phyloP scores from a whole-genome alignment of 2,329 filamentous ascomycete species.

The Claviceps sp. region DNA sequence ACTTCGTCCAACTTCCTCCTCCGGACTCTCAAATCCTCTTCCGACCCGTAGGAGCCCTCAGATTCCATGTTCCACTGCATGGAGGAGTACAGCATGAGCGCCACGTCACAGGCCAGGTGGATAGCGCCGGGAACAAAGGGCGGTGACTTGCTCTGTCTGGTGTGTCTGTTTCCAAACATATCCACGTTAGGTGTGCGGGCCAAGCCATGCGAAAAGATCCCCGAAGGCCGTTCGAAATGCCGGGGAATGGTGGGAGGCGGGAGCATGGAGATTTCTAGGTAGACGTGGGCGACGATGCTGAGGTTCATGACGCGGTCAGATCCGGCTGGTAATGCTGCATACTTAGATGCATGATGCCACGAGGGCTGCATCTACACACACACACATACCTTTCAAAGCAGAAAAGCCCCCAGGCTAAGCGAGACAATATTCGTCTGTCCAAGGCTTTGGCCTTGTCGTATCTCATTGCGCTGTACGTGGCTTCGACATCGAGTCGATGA shows the following conservation, averaged over 20 bases:
- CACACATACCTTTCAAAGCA: conserved; percentile 10
- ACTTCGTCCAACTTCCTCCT: conserved; percentile 1
- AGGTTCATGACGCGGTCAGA: neutral
- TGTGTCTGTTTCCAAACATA: conserved; percentile 5
- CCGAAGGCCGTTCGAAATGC: conserved; percentile 4
- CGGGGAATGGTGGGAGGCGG: conserved; percentile 5
- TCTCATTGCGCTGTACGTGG: conserved; percentile 1
- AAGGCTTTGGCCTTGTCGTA: neutral
- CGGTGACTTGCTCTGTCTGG: neutral
- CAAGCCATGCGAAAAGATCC: neutral
- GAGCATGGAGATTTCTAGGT: conserved; percentile 7
- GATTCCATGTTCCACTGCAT: conserved; percentile 7
- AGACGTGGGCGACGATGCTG: conserved; percentile 8
- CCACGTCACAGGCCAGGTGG: conserved; percentile 7
- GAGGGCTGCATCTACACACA: neutral
- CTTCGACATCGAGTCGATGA: conserved; percentile 5
- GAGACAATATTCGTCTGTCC: conserved; percentile 5
- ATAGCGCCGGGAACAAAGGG: conserved; percentile 7
- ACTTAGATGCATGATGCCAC: neutral
- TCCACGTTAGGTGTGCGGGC: conserved; percentile 2
- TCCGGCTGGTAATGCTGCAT: neutral
- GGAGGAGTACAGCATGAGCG: conserved; percentile 7
- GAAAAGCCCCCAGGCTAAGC: conserved; percentile 9
- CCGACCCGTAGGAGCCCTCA: neutral
- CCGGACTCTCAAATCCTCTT: conserved; percentile 5